A percentile compares a stretch with the other conserved stretches of the same genome.
Conservation (phyloP, 2,329 filamentous ascomycete genomes). For the Calonectria ilicicola region DNA sequence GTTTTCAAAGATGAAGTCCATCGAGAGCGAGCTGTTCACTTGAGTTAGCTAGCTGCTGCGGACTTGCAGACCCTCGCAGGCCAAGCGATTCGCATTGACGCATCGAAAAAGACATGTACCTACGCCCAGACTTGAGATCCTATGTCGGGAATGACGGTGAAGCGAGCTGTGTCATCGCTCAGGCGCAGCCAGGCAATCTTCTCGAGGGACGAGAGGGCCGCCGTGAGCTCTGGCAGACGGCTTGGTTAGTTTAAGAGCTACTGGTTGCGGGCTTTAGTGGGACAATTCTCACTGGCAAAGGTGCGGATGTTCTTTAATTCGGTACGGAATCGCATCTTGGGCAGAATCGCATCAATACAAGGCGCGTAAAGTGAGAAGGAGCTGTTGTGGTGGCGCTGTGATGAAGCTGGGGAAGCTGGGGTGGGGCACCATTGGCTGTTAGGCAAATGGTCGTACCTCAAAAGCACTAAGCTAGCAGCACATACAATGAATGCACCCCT, state of each 20-base stretch:
- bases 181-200: slow-evolving; percentile 93
- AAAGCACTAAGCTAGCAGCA: too few relatives aligned
- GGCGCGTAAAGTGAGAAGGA: slow-evolving; percentile 15
- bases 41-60: slow-evolving; percentile 6
- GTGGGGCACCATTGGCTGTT: background rate
- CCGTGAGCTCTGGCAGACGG: slow-evolving; percentile 67
- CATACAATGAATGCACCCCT: too few relatives aligned
- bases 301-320: slow-evolving; percentile 75
- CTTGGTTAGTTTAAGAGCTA: background rate
- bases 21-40: slow-evolving; percentile 62
- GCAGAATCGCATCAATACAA: background rate
- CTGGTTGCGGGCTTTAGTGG: background rate
- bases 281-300: slow-evolving; percentile 66
- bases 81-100: background rate
- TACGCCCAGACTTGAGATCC: slow-evolving; percentile 97
- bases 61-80: background rate
- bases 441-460: background rate
- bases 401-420: slow-evolving; percentile 10
- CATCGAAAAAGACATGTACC: slow-evolving; percentile 44
- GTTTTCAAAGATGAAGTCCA: slow-evolving; percentile 88
- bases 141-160: slow-evolving; percentile 94
- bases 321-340: slow-evolving; percentile 74
- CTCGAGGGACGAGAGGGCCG: slow-evolving; percentile 74
- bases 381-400: background rate
- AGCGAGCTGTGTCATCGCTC: slow-evolving; percentile 87